Evolutionary conservation across 108 stramenopile species (phyloP), one percentile per base, ranked within the genome.

Genomic region (Pseudonitzschia delicatissima): DNA sequence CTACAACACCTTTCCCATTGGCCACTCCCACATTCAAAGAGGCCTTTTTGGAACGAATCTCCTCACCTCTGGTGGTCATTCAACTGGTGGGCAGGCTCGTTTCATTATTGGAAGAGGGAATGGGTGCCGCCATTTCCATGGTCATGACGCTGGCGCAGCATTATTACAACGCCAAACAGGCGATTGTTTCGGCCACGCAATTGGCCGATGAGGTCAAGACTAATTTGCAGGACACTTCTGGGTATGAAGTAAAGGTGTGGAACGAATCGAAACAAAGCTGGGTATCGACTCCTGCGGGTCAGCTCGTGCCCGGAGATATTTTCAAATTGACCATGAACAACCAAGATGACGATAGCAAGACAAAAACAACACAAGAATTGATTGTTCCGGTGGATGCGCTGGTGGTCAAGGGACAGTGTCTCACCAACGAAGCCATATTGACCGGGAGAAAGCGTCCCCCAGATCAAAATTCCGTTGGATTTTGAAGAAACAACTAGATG

Each of bases 391-490:
- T 85, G 25, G 87, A 87, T 75, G 78, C 83, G 5, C 37, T 87
- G 40, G 52, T 87, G 15, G 50, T 87, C 37, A 69, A 78, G 18
- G 87, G 83, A 0, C 45, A 72, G 17, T 76, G 79, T 51, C 82
- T 95, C 0, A 75, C 86, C 1, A 90, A 92, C 45, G 93, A 95
- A 65, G 90, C 93, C 25, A 88, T 82, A 5, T 57, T 95, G 44
- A 92, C 87, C 26, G n/a, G 91, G 94, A 15, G 94, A 95, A 78
- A 90, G 88, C 64, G 85, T 92, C 0, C 91, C 95, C 20, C 93
- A 95, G 79, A 77, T 85, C 68, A 95, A 96, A 76, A 73, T 83
- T 2, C 84, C 89, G 3, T 52, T 96, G 0, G 76, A 72, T 32
- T 71, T 68, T 40, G 34, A 52, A 0, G 69, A 72, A 49, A 34